Base-by-base conservation (phyloP, 352 stramenopile genomes). In the Phytophthora cryptogea region DNA sequence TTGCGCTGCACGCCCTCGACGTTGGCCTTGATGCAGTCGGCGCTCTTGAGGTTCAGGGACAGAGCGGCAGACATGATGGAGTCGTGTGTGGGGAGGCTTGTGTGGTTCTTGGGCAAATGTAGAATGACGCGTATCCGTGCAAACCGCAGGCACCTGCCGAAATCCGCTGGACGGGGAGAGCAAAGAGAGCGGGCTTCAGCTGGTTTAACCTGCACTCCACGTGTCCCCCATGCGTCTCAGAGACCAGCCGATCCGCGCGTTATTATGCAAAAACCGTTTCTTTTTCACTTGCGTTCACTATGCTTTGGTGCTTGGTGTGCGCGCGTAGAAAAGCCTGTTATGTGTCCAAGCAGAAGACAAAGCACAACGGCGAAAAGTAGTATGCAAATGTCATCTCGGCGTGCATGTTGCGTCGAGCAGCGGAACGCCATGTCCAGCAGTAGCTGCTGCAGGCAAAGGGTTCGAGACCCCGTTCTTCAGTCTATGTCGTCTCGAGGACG, bases 1-100 rank as follows among this genome's bases (percentile, higher is more conserved):
- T 87, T 86, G 51, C 51, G 51, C 51, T 59, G 39, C 51, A 59
- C 39, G 40, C 39, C 51, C 17, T 59, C 51, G 51, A 67, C 77
- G 76, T 49, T 59, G 39, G 30, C 39, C 51, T 50, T 59, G 51
- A 59, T 59, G 51, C 51, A 58, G 50, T 58, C 40, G 50, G 50
- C 50, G 37, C 39, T 48, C 50, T 35, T 31, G 16, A 58, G 39
- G 39, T 58, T 58, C 50, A 58, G 50, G 35, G 50, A 58, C 11
- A 58, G 28, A 32, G 50, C 49, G 26, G 49, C 49, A 47, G 49
- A 56, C 49, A 56, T 56, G 35, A 9, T 56, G 35, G 8, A 23
- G 20, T 23, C 20, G 20, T 23, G 20, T 23, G 20, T 23, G 20
- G 20, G 6, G 27, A 36, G 17, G 40, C 54, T 68, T 68, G 54